Evolutionary conservation across 1,284 basidiomycete species (phyloP).

Genomic region (Meira nashicola): DNA sequence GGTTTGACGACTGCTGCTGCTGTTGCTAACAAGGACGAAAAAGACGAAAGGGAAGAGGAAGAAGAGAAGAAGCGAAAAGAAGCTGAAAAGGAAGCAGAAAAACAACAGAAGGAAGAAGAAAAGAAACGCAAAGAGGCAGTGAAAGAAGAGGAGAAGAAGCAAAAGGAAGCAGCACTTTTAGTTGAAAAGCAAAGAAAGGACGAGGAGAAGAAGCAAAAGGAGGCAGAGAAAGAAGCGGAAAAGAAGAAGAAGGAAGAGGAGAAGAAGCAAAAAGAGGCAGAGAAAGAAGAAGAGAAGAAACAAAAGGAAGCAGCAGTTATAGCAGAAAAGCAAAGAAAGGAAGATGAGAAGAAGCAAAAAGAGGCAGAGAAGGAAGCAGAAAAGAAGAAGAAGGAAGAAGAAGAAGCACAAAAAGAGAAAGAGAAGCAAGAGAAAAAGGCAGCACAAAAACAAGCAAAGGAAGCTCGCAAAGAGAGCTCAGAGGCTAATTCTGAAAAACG

Average conservation of each 20-base stretch:
- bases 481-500: too few species aligned
- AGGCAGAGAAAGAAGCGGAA: background rate
- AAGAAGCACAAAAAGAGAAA: conserved; percentile 1
- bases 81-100: conserved; percentile 25
- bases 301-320: background rate
- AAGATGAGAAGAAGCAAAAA: conserved; percentile 8
- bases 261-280: conserved; percentile 8
- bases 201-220: conserved; percentile 2
- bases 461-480: too few species aligned
- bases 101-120: conserved; percentile 8
- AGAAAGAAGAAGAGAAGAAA: conserved; percentile 9
- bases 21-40: background rate
- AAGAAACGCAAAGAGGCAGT: conserved; percentile 16
- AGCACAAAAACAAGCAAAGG: too few species aligned
- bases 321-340: conserved; percentile 4
- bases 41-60: conserved; percentile 19
- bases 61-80: conserved; percentile 40
- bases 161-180: conserved; percentile 14
- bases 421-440: conserved; percentile 14
- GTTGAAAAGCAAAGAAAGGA: conserved; percentile 22
- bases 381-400: conserved; percentile 2
- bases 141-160: conserved; percentile 21
- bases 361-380: conserved; percentile 4
- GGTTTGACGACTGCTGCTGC: conserved; percentile 1
- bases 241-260: conserved; percentile 5